A percentile compares a stretch with the other conserved stretches of the same genome.
These are phyloP conservation scores for Kingdonia uniflora DNA, from an alignment of 164 flowering plant genomes.

Conservation along the genomic window DNA sequence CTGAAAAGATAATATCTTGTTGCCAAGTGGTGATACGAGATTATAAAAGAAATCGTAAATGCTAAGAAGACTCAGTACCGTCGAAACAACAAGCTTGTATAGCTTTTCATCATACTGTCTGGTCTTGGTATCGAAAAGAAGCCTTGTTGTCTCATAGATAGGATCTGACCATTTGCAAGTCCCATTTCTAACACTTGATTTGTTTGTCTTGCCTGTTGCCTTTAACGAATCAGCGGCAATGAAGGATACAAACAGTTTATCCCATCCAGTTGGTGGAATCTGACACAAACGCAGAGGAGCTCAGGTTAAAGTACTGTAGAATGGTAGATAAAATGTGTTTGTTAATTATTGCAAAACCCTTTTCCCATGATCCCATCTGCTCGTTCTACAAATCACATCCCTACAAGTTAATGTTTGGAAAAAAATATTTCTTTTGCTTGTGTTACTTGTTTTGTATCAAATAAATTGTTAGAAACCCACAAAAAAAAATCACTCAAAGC, in stretches of 20 bases:
- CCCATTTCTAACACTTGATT: slow-evolving; percentile 88
- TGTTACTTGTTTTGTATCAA: too few species aligned
- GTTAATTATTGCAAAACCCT: too few species aligned
- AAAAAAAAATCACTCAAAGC: too few species aligned
- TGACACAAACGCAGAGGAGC: slow-evolving; percentile 21
- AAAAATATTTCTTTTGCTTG: too few species aligned
- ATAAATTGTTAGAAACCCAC: too few species aligned
- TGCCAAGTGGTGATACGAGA: too few species aligned
- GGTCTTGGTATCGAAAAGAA: slow-evolving; percentile 74
- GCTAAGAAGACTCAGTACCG: slow-evolving; percentile 39
- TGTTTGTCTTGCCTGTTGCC: slow-evolving; percentile 82
- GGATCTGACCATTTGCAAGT: slow-evolving; percentile 98
- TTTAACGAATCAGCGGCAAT: slow-evolving; percentile 84
- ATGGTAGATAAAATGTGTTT: too few species aligned
- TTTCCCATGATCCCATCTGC: too few species aligned
- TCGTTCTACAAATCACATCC: too few species aligned
- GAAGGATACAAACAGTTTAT: slow-evolving; percentile 78
- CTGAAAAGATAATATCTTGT: too few species aligned
- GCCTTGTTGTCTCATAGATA: slow-evolving; percentile 94
- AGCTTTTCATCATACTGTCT: slow-evolving; percentile 79
- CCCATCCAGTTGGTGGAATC: slow-evolving; percentile 97
- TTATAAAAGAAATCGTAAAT: not conserved
- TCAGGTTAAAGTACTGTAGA: not conserved
- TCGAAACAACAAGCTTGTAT: slow-evolving; percentile 73
- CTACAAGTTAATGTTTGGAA: too few species aligned